Evolutionary conservation across 805 yeast species (phyloP), one percentile per base, ranked within the genome.

Genomic region (Zygotorulaspora danielsina): DNA sequence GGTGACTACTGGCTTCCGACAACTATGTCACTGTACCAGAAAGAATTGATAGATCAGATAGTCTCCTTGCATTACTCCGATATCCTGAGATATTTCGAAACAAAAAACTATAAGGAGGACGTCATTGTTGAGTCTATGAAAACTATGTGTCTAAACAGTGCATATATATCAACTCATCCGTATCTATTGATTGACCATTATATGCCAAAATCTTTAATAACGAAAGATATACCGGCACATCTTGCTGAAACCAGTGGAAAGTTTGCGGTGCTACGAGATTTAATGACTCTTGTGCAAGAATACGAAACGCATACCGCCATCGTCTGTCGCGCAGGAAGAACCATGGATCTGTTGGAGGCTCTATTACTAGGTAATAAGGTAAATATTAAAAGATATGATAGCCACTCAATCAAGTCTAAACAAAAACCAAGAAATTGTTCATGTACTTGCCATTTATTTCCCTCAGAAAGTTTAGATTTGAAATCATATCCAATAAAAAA

Each of bases 61-160:
- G 84, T 90, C 9, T 84, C 95, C 1, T 68, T 88, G 28, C 97
- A 90, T 63, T 90, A 89, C 58, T 78, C 90, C 22, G 97, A 89
- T 57, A 87, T 90, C 42, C 68, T 90, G 51, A 81, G 87, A 62
- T 89, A 82, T 59, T 88, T 85, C 55, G 95, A 87, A 57, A 64
- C 71, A 1, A 63, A 66, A 22, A 65, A 67, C 39, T 68, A 62
- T 29, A 61, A 66, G 33, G 78, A 76, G 35, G 72, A 72, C 33
- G 76, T 84, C 19, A 75, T 84, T 25, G 68, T 79, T n/a, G 85
- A 85, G 54, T 80, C 94, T 0, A 70, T 90, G 59, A 75, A 78
- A 44, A 81, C 85, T 6, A 76, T 94, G 61, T 75, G 85, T 43
- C 63, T 75, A 42, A 88, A 89, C 63, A 77, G 89, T 31, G 81